A percentile compares a stretch with the other conserved stretches of the same genome.
phyloP scores from a whole-genome alignment of 2,329 filamentous ascomycete genomes.

The Elsinoe arachidis region DNA sequence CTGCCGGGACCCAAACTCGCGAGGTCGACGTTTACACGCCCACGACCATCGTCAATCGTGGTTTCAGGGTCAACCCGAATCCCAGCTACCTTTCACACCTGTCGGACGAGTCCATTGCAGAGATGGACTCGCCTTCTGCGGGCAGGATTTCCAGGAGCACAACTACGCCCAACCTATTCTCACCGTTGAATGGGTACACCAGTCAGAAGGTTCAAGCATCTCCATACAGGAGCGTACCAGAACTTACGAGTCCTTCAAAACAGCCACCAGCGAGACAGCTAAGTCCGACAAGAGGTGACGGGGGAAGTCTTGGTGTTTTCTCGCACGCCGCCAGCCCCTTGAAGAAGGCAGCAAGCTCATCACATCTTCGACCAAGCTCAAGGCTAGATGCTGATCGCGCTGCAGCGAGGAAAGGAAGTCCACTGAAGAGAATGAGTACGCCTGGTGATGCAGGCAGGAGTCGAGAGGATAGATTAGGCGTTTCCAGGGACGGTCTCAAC shows the following conservation, averaged over 20 bases:
- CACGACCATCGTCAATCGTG: slow-evolving; percentile 57
- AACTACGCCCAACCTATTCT: slow-evolving; percentile 55
- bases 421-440: slow-evolving; percentile 37
- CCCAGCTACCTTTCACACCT: slow-evolving; percentile 57
- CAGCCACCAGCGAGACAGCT: slow-evolving; percentile 25
- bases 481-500: slow-evolving; percentile 19
- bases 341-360: slow-evolving; percentile 64
- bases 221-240: not conserved
- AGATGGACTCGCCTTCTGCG: slow-evolving; percentile 15
- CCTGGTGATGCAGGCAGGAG: slow-evolving; percentile 21
- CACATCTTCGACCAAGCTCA: slow-evolving; percentile 30
- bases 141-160: slow-evolving; percentile 34
- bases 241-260: slow-evolving; percentile 28
- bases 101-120: slow-evolving; percentile 12
- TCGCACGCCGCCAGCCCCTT: slow-evolving; percentile 74
- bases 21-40: slow-evolving; percentile 56
- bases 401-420: slow-evolving; percentile 30
- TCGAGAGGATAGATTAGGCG: slow-evolving; percentile 17
- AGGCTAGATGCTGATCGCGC: slow-evolving; percentile 20
- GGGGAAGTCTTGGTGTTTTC: slow-evolving; percentile 72
- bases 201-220: slow-evolving; percentile 18
- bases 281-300: slow-evolving; percentile 44
- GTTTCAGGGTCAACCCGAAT: slow-evolving; percentile 76
- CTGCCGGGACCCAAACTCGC: slow-evolving; percentile 23
- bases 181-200: slow-evolving; percentile 17